Evolutionary conservation across 192 early-diverging fungal species (phyloP).

Genomic region (Coemansia sp.): DNA sequence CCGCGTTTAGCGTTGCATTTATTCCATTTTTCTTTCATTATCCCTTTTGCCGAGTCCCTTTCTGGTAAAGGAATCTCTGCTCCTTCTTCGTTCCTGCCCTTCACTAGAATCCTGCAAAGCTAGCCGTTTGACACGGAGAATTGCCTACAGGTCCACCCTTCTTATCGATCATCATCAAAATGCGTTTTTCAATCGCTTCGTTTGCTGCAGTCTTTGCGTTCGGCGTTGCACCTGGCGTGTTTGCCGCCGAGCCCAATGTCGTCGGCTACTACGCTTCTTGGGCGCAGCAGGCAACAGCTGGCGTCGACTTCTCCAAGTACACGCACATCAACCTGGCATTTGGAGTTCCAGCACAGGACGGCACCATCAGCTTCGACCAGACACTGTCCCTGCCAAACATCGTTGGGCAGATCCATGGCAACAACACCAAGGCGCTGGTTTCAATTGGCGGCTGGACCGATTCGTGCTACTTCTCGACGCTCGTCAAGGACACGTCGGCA

Average conservation of each 20-base stretch:
- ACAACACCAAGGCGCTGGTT: slow-evolving; percentile 59
- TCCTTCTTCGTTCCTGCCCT: too few relatives aligned
- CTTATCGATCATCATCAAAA: neutral
- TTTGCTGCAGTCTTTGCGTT: neutral
- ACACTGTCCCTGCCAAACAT: slow-evolving; percentile 45
- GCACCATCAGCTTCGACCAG: slow-evolving; percentile 41
- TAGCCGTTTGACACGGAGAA: neutral
- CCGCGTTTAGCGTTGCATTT: too few relatives aligned
- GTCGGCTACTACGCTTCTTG: slow-evolving; percentile 47
- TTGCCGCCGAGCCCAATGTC: slow-evolving; percentile 16
- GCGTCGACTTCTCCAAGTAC: slow-evolving; percentile 52
- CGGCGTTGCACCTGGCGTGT: neutral
- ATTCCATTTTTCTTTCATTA: too few relatives aligned
- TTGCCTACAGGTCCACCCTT: neutral
- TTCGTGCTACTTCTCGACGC: slow-evolving; percentile 52
- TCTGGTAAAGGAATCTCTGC: too few relatives aligned
- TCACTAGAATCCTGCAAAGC: too few relatives aligned
- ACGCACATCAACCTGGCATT: slow-evolving; percentile 75
- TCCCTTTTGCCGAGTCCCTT: too few relatives aligned
- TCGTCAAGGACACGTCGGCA: slow-evolving; percentile 33
- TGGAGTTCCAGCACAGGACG: slow-evolving; percentile 43
- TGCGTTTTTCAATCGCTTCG: neutral
- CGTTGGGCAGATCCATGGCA: slow-evolving; percentile 54
- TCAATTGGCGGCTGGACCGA: slow-evolving; percentile 73
- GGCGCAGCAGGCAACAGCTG: slow-evolving; percentile 21